phyloP scores from a whole-genome alignment of 2,329 filamentous ascomycete genomes.

The Grosmannia huntii region DNA sequence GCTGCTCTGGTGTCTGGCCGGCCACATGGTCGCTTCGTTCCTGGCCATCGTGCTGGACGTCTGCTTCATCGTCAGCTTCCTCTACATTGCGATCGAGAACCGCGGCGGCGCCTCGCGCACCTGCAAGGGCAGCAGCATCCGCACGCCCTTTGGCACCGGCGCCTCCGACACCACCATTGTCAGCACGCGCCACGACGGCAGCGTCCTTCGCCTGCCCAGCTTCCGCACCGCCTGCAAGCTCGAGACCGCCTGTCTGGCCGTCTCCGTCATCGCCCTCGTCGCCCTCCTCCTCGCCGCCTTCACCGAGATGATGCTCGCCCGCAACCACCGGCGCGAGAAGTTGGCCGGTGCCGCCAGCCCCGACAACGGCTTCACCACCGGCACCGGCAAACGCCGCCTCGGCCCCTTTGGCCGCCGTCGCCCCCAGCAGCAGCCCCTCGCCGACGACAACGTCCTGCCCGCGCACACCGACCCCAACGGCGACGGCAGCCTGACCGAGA shows the following conservation, averaged over 20 bases:
- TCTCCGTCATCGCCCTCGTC: constrained; percentile 59
- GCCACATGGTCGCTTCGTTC: constrained; percentile 58
- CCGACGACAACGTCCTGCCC: constrained; percentile 20
- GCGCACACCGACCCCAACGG: constrained; percentile 15
- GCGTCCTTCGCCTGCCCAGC: constrained; percentile 34
- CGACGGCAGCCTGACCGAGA: constrained; percentile 8
- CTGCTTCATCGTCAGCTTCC: constrained; percentile 61
- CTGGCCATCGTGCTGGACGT: constrained; percentile 66
- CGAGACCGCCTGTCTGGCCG: constrained; percentile 64
- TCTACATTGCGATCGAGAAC: constrained; percentile 69
- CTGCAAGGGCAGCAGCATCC: constrained; percentile 46
- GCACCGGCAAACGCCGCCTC: constrained; percentile 19
- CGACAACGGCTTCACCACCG: constrained; percentile 27
- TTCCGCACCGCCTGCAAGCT: constrained; percentile 52
- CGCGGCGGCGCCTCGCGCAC: constrained; percentile 48
- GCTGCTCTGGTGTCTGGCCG: constrained; percentile 68
- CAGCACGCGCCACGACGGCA: constrained; percentile 33
- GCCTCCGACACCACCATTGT: constrained; percentile 33
- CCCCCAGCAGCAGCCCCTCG: constrained; percentile 3
- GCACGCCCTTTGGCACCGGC: constrained; percentile 58
- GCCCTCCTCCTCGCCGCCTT: constrained; percentile 18
- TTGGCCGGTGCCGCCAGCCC: constrained; percentile 25
- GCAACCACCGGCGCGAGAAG: constrained; percentile 23
- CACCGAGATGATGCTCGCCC: constrained; percentile 16
- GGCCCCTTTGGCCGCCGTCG: constrained; percentile 19